These are phyloP conservation scores for Ophiostoma tasmaniense DNA, from an alignment of 2,329 filamentous ascomycete genomes.

Conservation along the genomic window DNA sequence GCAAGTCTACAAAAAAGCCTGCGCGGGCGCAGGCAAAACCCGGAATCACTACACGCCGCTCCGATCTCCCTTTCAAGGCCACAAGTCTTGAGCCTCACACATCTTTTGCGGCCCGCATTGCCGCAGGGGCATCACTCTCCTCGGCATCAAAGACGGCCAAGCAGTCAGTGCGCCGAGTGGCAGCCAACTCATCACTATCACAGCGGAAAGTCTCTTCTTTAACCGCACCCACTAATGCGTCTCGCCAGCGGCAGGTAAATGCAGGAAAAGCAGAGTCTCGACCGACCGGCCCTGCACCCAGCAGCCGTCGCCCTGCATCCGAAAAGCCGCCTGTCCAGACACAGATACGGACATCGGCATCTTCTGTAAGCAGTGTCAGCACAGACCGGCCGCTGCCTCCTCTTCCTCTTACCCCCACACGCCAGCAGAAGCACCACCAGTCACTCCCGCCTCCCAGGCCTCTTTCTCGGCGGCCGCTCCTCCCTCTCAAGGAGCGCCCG, in stretches of 20 bases:
- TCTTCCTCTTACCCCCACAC: neutral
- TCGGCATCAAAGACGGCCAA: neutral
- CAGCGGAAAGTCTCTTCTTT: neutral
- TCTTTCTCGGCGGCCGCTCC: conserved; percentile 8
- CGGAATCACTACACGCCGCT: neutral
- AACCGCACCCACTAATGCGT: conserved; percentile 8
- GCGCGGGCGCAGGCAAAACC: neutral
- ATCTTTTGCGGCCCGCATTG: neutral
- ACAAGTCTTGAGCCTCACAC: neutral
- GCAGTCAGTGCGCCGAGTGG: neutral
- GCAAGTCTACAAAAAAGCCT: neutral
- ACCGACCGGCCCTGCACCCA: neutral
- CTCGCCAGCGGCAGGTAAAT: conserved; percentile 1
- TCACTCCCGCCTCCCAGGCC: conserved; percentile 6
- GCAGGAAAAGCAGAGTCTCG: neutral
- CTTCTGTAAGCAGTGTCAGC: neutral
- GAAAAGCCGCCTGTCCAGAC: neutral
- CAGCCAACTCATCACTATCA: neutral
- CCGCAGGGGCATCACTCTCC: neutral
- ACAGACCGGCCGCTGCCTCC: neutral
- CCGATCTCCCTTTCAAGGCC: neutral
- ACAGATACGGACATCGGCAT: neutral
- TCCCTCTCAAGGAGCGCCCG: neutral
- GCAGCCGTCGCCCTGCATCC: neutral
- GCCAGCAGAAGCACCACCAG: neutral